Base-by-base conservation (phyloP, 2,329 filamentous ascomycete genomes). In the Fusarium sp. region DNA sequence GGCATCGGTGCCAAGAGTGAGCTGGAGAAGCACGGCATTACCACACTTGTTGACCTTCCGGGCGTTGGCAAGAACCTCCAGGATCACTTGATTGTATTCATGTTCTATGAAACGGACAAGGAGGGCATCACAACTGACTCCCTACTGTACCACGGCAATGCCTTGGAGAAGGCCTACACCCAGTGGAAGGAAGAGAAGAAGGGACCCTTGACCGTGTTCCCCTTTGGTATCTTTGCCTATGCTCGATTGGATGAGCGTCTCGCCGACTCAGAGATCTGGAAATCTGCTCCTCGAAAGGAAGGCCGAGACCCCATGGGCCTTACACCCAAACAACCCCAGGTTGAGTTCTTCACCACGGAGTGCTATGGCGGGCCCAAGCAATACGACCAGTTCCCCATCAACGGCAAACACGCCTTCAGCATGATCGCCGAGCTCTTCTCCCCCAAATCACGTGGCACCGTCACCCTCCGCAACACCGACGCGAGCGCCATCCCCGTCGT, bases 231-330 rank as follows among this genome's bases (percentile, higher is more conserved):
- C 13, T 89, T 90, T 52, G 87, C 83, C 13, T 91, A 83, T 68
- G 84, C 87, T 7, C 83, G 88, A n/a, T 79, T 90, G 0, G 87
- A 89, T 60, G 82, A 88, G 10, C 84, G 87, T 8, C 81, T 90
- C 1, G 77, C 81, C 45, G 79, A 87, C 67, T 83, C 84, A 1
- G 78, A 82, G 4, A 69, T 87, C 8, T 90, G 88, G 88, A 80
- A 80, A 4, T 77, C 80, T 6, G 84, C 86, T 0, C 77, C 81
- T 0, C 79, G 83, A 7, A 53, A 78, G 35, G 75, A 80, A 25
- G 85, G 84, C 6, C 84, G 88, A 6, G 88, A 90, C 68, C 87
- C 88, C 0, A 90, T 91, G 88, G 86, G 85, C 19, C 77, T 90
- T 17, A 83, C 83, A 0, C 76, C 80, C 0, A 75, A 76, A 7